Evolutionary conservation across 2,329 filamentous ascomycete genomes (phyloP), one percentile per base, ranked within the genome.

Genomic region (Xylaria digitata): DNA sequence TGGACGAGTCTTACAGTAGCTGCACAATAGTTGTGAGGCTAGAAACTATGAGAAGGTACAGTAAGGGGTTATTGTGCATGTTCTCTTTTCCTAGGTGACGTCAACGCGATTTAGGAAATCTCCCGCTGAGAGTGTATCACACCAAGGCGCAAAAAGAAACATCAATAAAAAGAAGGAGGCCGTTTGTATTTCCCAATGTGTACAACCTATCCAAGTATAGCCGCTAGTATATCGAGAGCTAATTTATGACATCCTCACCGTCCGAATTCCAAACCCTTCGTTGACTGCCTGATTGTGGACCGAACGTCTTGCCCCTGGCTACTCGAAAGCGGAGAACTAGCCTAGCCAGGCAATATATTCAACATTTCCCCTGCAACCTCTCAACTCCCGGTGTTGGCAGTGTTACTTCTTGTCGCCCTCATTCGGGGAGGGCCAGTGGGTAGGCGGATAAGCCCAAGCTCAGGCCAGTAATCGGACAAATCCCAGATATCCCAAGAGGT

Each of bases 391-490:
- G 37, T 15, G 26, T 26, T 26, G 26, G 26, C 5, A 26, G 26
- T 26, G 26, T 15, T 40, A 13, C 15, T 40, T 30, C 46, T 6
- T 21, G 19, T 15, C n/a, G 1, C n/a, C 11, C 23, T 53, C 23
- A 53, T 23, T 26, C 15, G 26, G n/a, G 46, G 40, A 19, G 53
- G 32, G 17, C 45, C 52, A 37, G 37, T 26, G 26, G 61, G 61
- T n/a, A 63, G 17, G 34, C 48, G 53, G 26, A 53, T 3, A 34
- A 64, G 61, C 6, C 46, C 61, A 37, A 64, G 40, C 40, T 64
- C 55, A n/a, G 55, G 61, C 54, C 55, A 64, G 61, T 58, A 32
- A 32, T 53, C 21, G 1, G 45, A 56, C 9, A 64, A 34, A 54
- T 64, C 26, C 55, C 55, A 64, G n/a, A 32, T n/a, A 48, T 53